Evolutionary conservation across 352 stramenopile species (phyloP).

Genomic region (Phytophthora melonis): DNA sequence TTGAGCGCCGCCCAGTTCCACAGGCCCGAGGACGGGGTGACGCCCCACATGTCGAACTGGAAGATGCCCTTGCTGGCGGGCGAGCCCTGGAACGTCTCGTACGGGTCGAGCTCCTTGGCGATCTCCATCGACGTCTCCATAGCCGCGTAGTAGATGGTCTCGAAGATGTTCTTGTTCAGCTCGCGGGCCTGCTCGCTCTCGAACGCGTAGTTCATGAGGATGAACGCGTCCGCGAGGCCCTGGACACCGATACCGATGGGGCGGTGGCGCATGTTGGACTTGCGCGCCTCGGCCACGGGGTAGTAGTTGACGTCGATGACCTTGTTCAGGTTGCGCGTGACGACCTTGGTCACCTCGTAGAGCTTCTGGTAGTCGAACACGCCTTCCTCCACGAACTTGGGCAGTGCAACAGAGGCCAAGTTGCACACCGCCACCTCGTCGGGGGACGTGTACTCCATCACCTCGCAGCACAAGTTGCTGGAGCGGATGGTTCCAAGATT

Average conservation of each 20-base stretch:
- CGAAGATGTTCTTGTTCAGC: conserved; percentile 99
- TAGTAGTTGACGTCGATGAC: conserved; percentile 99
- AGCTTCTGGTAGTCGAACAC: conserved; percentile 97
- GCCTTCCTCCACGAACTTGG: conserved; percentile 93
- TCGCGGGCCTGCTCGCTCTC: conserved; percentile 92
- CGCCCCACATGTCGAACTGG: conserved; percentile 99
- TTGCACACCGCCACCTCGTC: conserved; percentile 99
- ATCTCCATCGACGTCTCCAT: conserved; percentile 97
- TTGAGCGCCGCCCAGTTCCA: conserved; percentile 98
- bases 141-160: conserved; percentile 99
- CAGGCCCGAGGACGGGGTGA: conserved; percentile 90
- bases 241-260: conserved; percentile 99
- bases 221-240: conserved; percentile 98
- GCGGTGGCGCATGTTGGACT: conserved; percentile 98
- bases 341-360: conserved; percentile 95
- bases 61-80: conserved; percentile 97
- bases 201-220: conserved; percentile 97
- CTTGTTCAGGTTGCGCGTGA: conserved; percentile 98
- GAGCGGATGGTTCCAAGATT: conserved; percentile 99
- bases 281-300: conserved; percentile 90
- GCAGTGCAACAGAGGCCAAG: conserved; percentile 97
- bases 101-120: conserved; percentile 93
- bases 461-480: conserved; percentile 99
- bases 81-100: conserved; percentile 97
- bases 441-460: conserved; percentile 98